phyloP scores from a whole-genome alignment of 352 stramenopile genomes.

The Phytophthora macrochlamydospora region DNA sequence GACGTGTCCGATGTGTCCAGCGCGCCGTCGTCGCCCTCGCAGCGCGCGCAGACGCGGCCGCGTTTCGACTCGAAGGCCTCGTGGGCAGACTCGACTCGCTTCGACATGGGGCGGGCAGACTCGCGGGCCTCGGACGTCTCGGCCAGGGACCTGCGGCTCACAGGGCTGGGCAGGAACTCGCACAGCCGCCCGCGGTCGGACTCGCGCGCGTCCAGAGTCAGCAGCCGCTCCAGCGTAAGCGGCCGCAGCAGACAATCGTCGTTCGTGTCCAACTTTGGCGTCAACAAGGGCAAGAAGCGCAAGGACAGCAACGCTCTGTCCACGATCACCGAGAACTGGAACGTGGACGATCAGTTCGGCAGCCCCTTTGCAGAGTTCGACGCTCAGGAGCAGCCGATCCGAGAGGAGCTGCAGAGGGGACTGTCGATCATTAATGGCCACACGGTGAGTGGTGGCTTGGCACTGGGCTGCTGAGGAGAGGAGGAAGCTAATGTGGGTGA shows the following conservation, averaged over 20 bases:
- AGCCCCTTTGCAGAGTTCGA: constrained; percentile 83
- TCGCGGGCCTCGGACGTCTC: constrained; percentile 82
- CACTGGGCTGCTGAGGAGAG: background rate
- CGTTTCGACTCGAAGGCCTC: constrained; percentile 86
- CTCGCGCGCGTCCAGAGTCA: constrained; percentile 67
- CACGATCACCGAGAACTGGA: constrained; percentile 90
- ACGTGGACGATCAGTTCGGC: constrained; percentile 81
- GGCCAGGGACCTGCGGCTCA: constrained; percentile 67
- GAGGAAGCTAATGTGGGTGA: background rate
- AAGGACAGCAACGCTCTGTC: constrained; percentile 81
- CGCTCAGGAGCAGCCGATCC: constrained; percentile 83
- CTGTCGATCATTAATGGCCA: constrained; percentile 90
- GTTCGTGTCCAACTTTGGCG: constrained; percentile 83
- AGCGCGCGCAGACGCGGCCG: constrained; percentile 46
- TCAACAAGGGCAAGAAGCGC: constrained; percentile 58
- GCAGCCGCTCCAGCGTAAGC: constrained; percentile 43
- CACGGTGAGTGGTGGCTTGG: constrained; percentile 45
- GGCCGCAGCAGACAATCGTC: constrained; percentile 58
- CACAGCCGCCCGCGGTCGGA: constrained; percentile 61
- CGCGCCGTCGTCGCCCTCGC: constrained; percentile 55
- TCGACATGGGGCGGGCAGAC: constrained; percentile 84
- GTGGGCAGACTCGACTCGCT: constrained; percentile 86
- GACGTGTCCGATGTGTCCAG: constrained; percentile 67
- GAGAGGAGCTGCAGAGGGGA: constrained; percentile 77
- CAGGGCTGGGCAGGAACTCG: constrained; percentile 40